Evolutionary conservation across 2,329 filamentous ascomycete species (phyloP).

Genomic region (Juglanconis juglandina): DNA sequence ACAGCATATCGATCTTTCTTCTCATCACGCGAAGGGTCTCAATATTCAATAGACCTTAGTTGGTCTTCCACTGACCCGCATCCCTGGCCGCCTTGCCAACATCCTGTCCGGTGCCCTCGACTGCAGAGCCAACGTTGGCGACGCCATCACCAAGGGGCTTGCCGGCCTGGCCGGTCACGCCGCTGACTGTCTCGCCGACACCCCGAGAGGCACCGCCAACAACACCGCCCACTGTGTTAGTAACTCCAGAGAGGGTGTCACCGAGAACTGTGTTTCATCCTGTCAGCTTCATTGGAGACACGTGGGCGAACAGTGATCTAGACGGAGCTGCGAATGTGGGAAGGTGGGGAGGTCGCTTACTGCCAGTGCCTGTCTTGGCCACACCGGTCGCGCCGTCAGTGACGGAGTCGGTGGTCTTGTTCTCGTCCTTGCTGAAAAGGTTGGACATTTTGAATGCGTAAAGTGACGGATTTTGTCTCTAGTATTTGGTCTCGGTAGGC

Average conservation of each 20-base stretch:
- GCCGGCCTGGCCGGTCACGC: constrained; percentile 10
- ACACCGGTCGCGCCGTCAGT: constrained; percentile 13
- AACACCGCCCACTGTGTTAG: constrained; percentile 15
- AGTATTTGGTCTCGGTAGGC: no score
- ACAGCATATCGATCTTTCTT: background rate
- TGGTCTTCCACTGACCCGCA: constrained; percentile 18
- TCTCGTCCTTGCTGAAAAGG: constrained; percentile 14
- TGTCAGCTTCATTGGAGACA: background rate
- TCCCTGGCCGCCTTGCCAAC: constrained; percentile 11
- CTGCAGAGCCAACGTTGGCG: constrained; percentile 11
- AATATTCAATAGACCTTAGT: background rate
- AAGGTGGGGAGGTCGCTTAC: background rate
- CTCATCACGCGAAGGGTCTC: background rate
- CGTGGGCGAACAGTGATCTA: no score
- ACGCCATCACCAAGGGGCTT: constrained; percentile 17
- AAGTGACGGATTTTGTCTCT: background rate
- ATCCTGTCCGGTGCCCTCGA: constrained; percentile 12
- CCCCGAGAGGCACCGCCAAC: constrained; percentile 15
- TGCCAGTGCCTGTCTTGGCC: constrained; percentile 17
- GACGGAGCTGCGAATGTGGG: no score
- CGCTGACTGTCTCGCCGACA: constrained; percentile 13
- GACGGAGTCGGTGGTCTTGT: constrained; percentile 9
- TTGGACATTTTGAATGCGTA: constrained; percentile 8
- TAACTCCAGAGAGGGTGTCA: constrained; percentile 12
- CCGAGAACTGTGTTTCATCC: background rate